phyloP scores from a whole-genome alignment of 202 grass and related monocot species.

The Hordeum pubiflorum region DNA sequence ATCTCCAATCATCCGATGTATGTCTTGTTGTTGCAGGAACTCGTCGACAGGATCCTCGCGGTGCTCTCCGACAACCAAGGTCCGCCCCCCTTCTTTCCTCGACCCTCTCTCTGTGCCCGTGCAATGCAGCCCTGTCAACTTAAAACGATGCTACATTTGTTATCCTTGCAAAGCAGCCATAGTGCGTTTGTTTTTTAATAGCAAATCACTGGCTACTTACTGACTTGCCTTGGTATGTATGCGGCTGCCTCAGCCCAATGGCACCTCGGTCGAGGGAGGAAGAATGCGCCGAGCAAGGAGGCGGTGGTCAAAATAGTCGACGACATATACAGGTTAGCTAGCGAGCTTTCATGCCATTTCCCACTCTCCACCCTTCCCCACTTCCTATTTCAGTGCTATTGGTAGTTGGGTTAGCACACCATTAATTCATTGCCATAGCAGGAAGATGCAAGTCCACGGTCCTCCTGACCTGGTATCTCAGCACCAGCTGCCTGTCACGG shows the following conservation, averaged over 20 bases:
- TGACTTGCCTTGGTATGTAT: neutral
- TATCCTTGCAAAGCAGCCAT: too few relatives aligned
- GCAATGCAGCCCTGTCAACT: neutral
- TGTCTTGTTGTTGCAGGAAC: neutral
- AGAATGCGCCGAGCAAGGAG: neutral
- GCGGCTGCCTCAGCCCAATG: neutral
- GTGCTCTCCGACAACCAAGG: neutral
- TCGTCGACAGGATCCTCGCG: neutral
- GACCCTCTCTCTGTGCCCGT: accelerated
- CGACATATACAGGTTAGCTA: conserved; percentile 39
- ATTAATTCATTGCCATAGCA: neutral
- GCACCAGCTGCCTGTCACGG: conserved; percentile 31
- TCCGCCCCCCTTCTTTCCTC: neutral
- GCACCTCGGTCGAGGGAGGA: neutral
- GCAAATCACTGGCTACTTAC: neutral
- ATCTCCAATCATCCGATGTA: too few relatives aligned
- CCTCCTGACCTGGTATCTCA: conserved; percentile 44
- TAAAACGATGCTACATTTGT: neutral
- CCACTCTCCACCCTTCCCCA: neutral
- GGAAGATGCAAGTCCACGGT: conserved; percentile 55
- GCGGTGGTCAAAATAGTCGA: conserved; percentile 42
- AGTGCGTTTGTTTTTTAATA: too few relatives aligned
- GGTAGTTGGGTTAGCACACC: neutral
- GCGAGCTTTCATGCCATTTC: neutral
- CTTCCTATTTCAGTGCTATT: neutral